Evolutionary conservation across 192 early-diverging fungal species (phyloP).

Genomic region (Entomortierella parvispora): DNA sequence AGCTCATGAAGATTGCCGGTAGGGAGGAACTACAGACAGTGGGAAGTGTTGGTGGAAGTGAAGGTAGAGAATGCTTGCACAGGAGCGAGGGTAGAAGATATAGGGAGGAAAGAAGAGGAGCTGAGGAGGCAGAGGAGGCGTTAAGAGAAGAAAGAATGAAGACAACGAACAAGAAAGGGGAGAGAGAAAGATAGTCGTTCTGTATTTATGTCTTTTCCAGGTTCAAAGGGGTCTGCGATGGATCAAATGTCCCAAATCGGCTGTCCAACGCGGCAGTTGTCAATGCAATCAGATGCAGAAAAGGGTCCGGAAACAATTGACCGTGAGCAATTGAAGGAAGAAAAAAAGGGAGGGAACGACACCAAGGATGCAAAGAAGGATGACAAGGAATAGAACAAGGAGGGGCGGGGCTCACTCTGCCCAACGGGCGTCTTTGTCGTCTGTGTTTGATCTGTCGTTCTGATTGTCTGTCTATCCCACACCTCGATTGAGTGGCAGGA

Average conservation of each 20-base stretch:
- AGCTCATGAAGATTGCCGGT: slow-evolving; percentile 25
- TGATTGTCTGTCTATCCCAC: too few relatives aligned
- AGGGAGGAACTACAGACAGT: slow-evolving; percentile 31
- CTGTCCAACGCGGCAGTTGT: too few relatives aligned
- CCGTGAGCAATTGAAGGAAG: background rate
- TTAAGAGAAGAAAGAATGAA: background rate
- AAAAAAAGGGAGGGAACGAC: background rate
- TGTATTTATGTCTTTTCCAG: too few relatives aligned
- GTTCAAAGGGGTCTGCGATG: too few relatives aligned
- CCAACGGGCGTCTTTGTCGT: background rate
- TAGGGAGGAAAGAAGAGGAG: background rate
- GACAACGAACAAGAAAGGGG: background rate
- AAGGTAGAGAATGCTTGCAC: background rate
- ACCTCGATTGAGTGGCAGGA: too few relatives aligned
- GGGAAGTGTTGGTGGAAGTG: slow-evolving; percentile 1
- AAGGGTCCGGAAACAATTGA: too few relatives aligned
- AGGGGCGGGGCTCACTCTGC: background rate
- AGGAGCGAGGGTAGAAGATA: background rate
- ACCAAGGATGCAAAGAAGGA: background rate
- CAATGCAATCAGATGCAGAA: too few relatives aligned
- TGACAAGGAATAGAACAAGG: background rate
- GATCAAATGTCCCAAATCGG: background rate
- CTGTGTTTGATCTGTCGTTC: too few relatives aligned
- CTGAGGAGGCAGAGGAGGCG: background rate
- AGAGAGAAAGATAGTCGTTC: too few relatives aligned